Conservation (phyloP, 2,329 filamentous ascomycete species). For the Colletotrichum neosansevieriae region DNA sequence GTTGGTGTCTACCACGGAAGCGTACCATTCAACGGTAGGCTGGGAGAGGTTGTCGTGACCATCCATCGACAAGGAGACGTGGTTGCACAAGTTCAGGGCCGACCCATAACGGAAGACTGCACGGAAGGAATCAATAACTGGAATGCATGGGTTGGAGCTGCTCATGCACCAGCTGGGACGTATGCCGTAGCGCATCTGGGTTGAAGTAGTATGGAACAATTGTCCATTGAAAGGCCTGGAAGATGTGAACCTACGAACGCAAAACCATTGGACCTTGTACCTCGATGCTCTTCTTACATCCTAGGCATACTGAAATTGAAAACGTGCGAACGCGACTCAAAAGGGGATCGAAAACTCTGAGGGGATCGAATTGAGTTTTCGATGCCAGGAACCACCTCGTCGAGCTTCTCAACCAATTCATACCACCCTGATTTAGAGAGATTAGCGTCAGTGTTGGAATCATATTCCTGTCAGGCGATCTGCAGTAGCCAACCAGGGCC, state of each 20-base stretch:
- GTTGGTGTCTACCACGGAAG: constrained; percentile 50
- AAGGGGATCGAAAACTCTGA: neutral
- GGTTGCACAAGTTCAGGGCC: constrained; percentile 32
- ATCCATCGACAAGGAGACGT: constrained; percentile 21
- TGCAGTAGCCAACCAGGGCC: too few species aligned
- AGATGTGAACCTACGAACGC: too few species aligned
- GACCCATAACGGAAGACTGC: constrained; percentile 31
- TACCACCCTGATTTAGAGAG: constrained; percentile 49
- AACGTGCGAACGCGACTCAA: too few species aligned
- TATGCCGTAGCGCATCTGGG: constrained; percentile 26
- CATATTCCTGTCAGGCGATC: too few species aligned
- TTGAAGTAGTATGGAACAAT: neutral
- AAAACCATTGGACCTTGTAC: too few species aligned
- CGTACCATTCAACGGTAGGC: constrained; percentile 42
- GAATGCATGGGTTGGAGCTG: constrained; percentile 39
- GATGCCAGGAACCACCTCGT: constrained; percentile 55
- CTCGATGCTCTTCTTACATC: too few species aligned
- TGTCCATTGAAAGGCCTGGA: too few species aligned
- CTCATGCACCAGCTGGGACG: neutral
- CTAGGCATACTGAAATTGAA: too few species aligned
- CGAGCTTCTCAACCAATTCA: constrained; percentile 58
- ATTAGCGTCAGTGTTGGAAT: neutral
- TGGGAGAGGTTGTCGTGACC: constrained; percentile 45
- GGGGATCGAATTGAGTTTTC: neutral
- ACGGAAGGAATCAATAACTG: constrained; percentile 39